Evolutionary conservation across 768 basidiomycete species (phyloP).

Genomic region (Rhizopogon roseolus): DNA sequence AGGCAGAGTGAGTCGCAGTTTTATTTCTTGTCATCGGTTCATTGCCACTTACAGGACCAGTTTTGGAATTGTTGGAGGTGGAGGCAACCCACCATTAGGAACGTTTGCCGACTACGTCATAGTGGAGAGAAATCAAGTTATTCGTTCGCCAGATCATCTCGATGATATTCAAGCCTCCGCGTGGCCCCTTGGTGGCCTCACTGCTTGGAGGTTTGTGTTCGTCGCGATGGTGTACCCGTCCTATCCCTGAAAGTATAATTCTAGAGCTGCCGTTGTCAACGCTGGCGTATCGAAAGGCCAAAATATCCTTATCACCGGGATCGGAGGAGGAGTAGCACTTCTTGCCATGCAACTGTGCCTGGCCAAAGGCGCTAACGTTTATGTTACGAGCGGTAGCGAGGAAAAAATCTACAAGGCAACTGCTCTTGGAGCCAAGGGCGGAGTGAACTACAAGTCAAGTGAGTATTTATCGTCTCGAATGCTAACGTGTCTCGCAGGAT

Average conservation of each 20-base stretch:
- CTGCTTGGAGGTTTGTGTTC: constrained; percentile 71
- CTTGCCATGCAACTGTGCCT: constrained; percentile 70
- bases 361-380: constrained; percentile 74
- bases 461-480: constrained; percentile 10
- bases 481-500: no score
- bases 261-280: constrained; percentile 63
- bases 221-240: neutral
- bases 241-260: neutral
- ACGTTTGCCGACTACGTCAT: constrained; percentile 76
- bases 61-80: constrained; percentile 60
- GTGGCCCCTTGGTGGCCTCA: constrained; percentile 74
- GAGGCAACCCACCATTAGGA: constrained; percentile 47
- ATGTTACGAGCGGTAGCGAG: constrained; percentile 68
- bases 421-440: constrained; percentile 69
- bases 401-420: constrained; percentile 68
- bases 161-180: constrained; percentile 66
- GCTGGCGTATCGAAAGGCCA: constrained; percentile 59
- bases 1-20: constrained; percentile 43
- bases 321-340: constrained; percentile 83
- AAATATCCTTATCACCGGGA: constrained; percentile 75
- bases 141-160: constrained; percentile 62
- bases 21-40: neutral
- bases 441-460: constrained; percentile 70
- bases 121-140: constrained; percentile 65
- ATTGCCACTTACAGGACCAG: constrained; percentile 22